Conservation (phyloP, 306 rosid genomes). For the Vigna hirtella region DNA sequence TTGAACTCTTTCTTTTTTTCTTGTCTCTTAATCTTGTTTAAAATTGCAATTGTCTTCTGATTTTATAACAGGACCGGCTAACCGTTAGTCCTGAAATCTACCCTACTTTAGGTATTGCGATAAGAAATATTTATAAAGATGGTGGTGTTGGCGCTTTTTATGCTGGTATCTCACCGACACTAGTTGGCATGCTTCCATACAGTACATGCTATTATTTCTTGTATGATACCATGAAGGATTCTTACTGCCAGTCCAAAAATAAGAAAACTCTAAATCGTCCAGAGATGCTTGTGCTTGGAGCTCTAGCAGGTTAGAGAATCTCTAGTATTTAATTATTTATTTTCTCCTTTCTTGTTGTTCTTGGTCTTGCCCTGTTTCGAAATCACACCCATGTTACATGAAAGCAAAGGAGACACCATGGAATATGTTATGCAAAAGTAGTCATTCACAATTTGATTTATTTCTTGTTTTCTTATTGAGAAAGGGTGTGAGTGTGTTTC, state of each 20-base stretch:
- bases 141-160: slow-evolving; percentile 90
- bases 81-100: slow-evolving; percentile 89
- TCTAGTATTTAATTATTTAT: not conserved
- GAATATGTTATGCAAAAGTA: not conserved
- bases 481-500: not conserved
- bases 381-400: not conserved
- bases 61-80: slow-evolving; percentile 78
- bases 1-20: slow-evolving; percentile 11
- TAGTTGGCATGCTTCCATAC: slow-evolving; percentile 97
- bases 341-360: slow-evolving; percentile 15
- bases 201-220: slow-evolving; percentile 95
- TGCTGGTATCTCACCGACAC: slow-evolving; percentile 89
- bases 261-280: slow-evolving; percentile 79
- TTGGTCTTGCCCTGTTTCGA: slow-evolving; percentile 15
- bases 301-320: slow-evolving; percentile 75
- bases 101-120: slow-evolving; percentile 78
- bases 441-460: slow-evolving; percentile 19
- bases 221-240: slow-evolving; percentile 87
- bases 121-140: slow-evolving; percentile 80
- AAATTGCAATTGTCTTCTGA: slow-evolving; percentile 38
- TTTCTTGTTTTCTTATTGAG: slow-evolving; percentile 10
- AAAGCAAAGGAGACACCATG: slow-evolving; percentile 13
- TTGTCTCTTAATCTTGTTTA: slow-evolving; percentile 20
- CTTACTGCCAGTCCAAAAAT: slow-evolving; percentile 74
- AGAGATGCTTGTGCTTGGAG: slow-evolving; percentile 92